phyloP scores from a whole-genome alignment of 192 early-diverging fungal genomes.

The Linnemannia zychae region DNA sequence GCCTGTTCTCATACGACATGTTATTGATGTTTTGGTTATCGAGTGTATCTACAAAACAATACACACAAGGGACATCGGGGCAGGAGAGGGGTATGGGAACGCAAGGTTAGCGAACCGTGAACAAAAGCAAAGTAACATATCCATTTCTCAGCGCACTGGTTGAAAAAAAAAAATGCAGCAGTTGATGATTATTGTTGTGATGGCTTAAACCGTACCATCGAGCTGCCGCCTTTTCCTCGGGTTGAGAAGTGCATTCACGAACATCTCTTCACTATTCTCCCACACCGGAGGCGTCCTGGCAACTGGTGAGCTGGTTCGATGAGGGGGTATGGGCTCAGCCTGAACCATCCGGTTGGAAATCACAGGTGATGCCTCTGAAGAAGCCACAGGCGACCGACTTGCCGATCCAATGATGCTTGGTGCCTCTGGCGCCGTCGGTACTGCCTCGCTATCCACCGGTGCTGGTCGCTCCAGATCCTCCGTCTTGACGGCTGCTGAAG shows the following conservation, averaged over 20 bases:
- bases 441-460: slow-evolving; percentile 4
- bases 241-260: slow-evolving; percentile 35
- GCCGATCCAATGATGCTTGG: slow-evolving; percentile 27
- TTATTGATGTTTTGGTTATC: slow-evolving; percentile 30
- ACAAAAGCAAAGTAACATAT: neutral
- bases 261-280: slow-evolving; percentile 25
- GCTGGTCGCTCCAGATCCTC: slow-evolving; percentile 33
- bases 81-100: neutral
- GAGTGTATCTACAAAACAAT: slow-evolving; percentile 26
- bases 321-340: slow-evolving; percentile 6
- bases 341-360: slow-evolving; percentile 33
- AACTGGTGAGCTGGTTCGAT: neutral
- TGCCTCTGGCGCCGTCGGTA: slow-evolving; percentile 9
- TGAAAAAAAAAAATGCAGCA: slow-evolving; percentile 1
- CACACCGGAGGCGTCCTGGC: neutral
- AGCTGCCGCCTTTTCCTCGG: slow-evolving; percentile 42
- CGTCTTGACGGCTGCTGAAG: slow-evolving; percentile 38
- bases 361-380: slow-evolving; percentile 34
- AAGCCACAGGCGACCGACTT: slow-evolving; percentile 27
- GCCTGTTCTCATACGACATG: slow-evolving; percentile 41
- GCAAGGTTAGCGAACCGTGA: neutral
- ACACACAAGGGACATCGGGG: neutral
- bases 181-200: slow-evolving; percentile 2
- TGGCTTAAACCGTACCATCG: slow-evolving; percentile 32
- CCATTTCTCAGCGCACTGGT: neutral